Evolutionary conservation across 306 rosid species (phyloP), one percentile per base, ranked within the genome.

Genomic region (Prosopis cineraria): DNA sequence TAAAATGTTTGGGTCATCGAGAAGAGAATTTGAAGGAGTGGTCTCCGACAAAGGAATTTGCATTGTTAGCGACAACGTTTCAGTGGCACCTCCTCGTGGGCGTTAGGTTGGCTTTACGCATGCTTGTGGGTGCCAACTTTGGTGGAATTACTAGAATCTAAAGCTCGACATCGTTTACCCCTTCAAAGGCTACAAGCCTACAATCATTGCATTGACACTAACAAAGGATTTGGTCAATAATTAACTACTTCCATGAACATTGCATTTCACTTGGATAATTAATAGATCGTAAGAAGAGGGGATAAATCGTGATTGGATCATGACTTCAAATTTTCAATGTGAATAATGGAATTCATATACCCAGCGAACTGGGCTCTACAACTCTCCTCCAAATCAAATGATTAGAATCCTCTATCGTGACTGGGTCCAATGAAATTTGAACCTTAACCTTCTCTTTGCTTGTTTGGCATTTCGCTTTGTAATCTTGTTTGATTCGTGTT

Each of bases 281-380:
- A 40, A 8, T 40, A 40, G 12, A 8, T 40, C 10, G 10, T 3
- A 39, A 10, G 44, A 39, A 39, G 43, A 39, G 1, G 10, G 10
- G 13, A 40, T 7, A 40, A 12, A 19, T 65, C 3, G 36, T 65
- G 20, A 65, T 36, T 22, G 70, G 70, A 40, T 9, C 1, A 2
- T 40, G 44, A 3, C 10, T n/a, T n/a, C n/a, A n/a, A 5, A 2
- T 37, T n/a, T n/a, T 65, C 7, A 1, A 36, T 69, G 73, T 36
- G 68, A 66, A 67, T 10, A 1, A 79, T 87, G 90, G 94, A 92
- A 74, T 94, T 94, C 47, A 85, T 94, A 87, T 94, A 92, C 84
- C 98, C 98, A 33, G 88, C 84, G 44, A 87, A 76, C 65, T 94
- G 97, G 98, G 97, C n/a, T n/a, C n/a, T n/a, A n/a, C n/a, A n/a